Conservation (phyloP, 768 basidiomycete genomes). For the Rhizopogon roseolus region DNA sequence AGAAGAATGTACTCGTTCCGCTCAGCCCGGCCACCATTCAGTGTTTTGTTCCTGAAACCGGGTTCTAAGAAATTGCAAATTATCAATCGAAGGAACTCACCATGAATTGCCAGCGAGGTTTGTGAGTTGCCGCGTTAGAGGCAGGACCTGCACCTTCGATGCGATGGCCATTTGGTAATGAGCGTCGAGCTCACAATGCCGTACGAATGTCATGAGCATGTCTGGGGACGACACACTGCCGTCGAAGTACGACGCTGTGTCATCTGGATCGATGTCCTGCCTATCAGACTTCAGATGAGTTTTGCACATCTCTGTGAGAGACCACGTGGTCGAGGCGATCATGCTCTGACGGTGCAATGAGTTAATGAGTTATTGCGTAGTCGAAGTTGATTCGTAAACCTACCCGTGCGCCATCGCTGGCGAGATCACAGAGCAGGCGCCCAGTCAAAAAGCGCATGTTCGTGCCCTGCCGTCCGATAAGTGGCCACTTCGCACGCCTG, state of each 20-base stretch:
- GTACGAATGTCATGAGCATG: slow-evolving; percentile 79
- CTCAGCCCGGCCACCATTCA: slow-evolving; percentile 96
- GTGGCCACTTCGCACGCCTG: slow-evolving; percentile 77
- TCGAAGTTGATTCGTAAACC: slow-evolving; percentile 8
- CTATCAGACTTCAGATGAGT: slow-evolving; percentile 83
- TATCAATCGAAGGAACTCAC: slow-evolving; percentile 37
- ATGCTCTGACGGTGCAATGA: slow-evolving; percentile 56
- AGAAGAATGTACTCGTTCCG: slow-evolving; percentile 98
- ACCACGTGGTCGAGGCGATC: slow-evolving; percentile 98
- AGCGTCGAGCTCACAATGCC: slow-evolving; percentile 93
- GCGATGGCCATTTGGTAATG: slow-evolving; percentile 98
- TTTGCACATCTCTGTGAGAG: slow-evolving; percentile 92
- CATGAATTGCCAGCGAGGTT: slow-evolving; percentile 96
- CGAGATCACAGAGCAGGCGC: slow-evolving; percentile 85
- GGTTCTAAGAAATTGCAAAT: not conserved
- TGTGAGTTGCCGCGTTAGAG: slow-evolving; percentile 89
- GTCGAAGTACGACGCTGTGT: slow-evolving; percentile 89
- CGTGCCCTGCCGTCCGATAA: slow-evolving; percentile 74
- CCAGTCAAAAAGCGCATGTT: slow-evolving; percentile 84
- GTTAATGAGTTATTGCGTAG: not conserved
- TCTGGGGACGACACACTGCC: slow-evolving; percentile 72
- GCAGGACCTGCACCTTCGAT: slow-evolving; percentile 88
- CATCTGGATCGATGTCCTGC: slow-evolving; percentile 95
- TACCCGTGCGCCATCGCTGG: slow-evolving; percentile 93
- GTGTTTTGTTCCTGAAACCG: slow-evolving; percentile 80